Evolutionary conservation across 768 basidiomycete species (phyloP).

Genomic region (Asterophora parasitica): DNA sequence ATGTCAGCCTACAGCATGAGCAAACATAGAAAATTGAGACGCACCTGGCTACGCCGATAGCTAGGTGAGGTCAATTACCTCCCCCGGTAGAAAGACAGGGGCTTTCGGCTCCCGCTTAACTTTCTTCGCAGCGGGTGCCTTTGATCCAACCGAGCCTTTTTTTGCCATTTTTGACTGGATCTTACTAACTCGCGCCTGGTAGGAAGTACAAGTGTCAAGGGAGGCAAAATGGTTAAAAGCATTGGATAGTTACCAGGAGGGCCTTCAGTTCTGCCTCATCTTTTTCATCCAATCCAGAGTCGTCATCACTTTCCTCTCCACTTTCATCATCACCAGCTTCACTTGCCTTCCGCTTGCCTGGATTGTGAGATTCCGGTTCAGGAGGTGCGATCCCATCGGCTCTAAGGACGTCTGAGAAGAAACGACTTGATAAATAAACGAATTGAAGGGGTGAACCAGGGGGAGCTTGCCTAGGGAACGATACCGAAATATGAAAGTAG

Average conservation of each 20-base stretch:
- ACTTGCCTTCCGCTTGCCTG: background rate
- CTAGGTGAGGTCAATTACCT: slow-evolving; percentile 21
- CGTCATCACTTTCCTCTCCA: background rate
- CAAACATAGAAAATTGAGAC: no score
- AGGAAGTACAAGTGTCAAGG: no score
- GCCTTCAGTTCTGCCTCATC: background rate
- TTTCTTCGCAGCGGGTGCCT: background rate
- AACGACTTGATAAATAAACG: no score
- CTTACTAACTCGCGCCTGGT: background rate
- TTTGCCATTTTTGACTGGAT: slow-evolving; percentile 9
- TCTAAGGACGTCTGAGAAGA: background rate
- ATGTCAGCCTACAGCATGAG: no score
- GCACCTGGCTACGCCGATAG: no score
- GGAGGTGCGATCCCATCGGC: slow-evolving; percentile 1
- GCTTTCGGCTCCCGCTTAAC: slow-evolving; percentile 18
- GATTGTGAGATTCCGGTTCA: background rate
- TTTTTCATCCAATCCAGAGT: background rate
- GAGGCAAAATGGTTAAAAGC: no score
- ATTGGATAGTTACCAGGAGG: no score
- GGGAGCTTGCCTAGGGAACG: background rate
- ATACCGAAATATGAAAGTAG: background rate
- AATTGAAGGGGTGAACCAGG: no score
- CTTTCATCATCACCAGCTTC: no score
- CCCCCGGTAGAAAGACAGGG: slow-evolving; percentile 9
- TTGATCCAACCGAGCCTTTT: slow-evolving; percentile 6